Base-by-base conservation (phyloP, 371 early-diverging fungal species). In the Haplosporangium sp. region DNA sequence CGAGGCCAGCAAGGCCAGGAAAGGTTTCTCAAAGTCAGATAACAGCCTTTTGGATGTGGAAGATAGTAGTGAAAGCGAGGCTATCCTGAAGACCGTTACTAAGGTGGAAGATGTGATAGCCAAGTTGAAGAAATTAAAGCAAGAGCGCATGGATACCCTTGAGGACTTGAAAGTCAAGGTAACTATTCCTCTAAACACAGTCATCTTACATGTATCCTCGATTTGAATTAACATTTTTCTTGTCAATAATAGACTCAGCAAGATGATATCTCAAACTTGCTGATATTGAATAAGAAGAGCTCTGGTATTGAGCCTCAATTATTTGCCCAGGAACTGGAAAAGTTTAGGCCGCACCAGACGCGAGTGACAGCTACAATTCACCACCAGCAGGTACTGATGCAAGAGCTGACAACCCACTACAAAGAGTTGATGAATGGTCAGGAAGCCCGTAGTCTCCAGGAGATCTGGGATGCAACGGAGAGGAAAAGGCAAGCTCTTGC, bases 241-340 rank as follows among this genome's bases (percentile, higher is more conserved):
- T 17, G 37, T 10, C 20, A 10, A n/a, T 19, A 59, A 8, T 76
- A 94, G 92, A 87, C 94, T 0, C 90, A 92, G 62, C 85, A 94
- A 65, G 98, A 98, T 82, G 98, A 98, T 76, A 97, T 98, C 48
- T 93, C 95, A 10, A 87, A 91, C 19, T 63, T 94, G 9, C 83
- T 98, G 69, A 88, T 98, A 58, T 68, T 95, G 7, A 95, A 96
- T 87, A 94, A 94, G 68, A 92, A 90, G 75, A 77, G 83, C 1
- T 83, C 87, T 11, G 91, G 93, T 63, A 88, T 92, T 10, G 96
- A 96, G 72, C 90, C 89, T 44, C 94, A 96, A 64, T 86, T 98
- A 10, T 97, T 98, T 88, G 89, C 92, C 3, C 84, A 91, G 62
- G 97, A 98, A 76, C 86, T 98, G 42, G 93, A 93, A 74, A 98